Base-by-base conservation (phyloP, 768 basidiomycete genomes). In the Kwoniella sp. region DNA sequence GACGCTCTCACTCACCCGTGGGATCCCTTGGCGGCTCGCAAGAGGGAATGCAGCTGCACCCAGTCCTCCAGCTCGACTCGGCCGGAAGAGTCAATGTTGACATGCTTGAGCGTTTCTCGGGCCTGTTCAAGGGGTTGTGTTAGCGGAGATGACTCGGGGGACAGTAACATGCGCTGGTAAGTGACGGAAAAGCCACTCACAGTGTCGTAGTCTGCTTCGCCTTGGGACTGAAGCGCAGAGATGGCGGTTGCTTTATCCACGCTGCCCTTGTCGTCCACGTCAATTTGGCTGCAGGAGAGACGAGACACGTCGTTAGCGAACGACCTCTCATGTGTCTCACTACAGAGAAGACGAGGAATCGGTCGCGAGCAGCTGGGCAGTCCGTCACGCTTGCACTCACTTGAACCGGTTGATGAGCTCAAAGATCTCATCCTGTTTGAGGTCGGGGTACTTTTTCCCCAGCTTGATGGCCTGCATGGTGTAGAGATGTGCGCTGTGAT, bases 61-160 rank as follows among this genome's bases (percentile, higher is more conserved):
- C 89, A 99, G 70, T 98, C 95, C 62, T 98, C 95, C 53, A 98
- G 77, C 75, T 96, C 95, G 53, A 99, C 84, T 74, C 90, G 89
- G 38, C 95, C 93, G 73, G 87, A 89, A 5, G 93, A 86, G 73
- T 98, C 93, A 43, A 96, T 84, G 53, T 84, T 87, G 69, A 96
- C 92, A 62, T 85, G 81, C 77, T 99, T 99, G 73, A 99, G 78
- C 0, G 92, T 78, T 57, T 80, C 79, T 62, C 79, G 73, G 17
- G 84, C 90, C 59, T 84, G 78, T 9, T 17, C 27, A 10, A 38
- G 25, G 17, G 27, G 27, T 29, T 22, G 15, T 15, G 31, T 32
- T 15, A 15, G 31, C 15, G 31, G 31, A 32, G 31, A 32, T 32
- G 31, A 32, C n/a, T n/a, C n/a, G n/a, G n/a, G n/a, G n/a, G n/a